Evolutionary conservation across 306 rosid species (phyloP).

Genomic region (Mucuna pruriens): DNA sequence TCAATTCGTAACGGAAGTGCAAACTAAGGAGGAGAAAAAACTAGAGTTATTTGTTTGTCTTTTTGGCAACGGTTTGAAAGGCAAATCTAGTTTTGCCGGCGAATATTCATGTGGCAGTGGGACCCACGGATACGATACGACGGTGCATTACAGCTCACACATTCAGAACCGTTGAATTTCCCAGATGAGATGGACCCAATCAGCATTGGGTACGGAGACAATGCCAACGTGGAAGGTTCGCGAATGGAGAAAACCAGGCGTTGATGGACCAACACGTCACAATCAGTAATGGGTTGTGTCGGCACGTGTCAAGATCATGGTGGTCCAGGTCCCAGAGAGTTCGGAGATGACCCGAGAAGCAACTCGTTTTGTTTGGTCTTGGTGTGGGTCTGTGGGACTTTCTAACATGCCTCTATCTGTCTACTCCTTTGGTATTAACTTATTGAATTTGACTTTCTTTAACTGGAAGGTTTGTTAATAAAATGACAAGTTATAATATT

Average conservation of each 20-base stretch:
- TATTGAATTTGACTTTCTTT: not conserved
- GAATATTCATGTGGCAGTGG: slow-evolving; percentile 41
- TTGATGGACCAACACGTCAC: not conserved
- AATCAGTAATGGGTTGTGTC: not conserved
- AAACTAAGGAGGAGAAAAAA: not conserved
- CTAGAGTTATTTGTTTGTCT: not conserved
- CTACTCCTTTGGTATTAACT: not conserved
- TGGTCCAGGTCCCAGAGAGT: slow-evolving; percentile 48
- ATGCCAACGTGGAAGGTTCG: slow-evolving; percentile 32
- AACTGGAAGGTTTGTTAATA: not conserved
- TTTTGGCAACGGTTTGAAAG: not conserved
- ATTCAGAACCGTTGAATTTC: not conserved
- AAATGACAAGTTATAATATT: no score
- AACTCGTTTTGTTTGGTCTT: no score
- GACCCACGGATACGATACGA: slow-evolving; percentile 24
- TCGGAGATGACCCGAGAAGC: slow-evolving; percentile 42
- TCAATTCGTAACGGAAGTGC: not conserved
- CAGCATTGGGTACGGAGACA: slow-evolving; percentile 4
- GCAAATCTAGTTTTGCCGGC: slow-evolving; percentile 50
- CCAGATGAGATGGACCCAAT: slow-evolving; percentile 31
- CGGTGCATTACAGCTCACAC: slow-evolving; percentile 48
- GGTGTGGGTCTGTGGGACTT: not conserved
- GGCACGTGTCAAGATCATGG: slow-evolving; percentile 53
- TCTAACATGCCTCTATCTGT: not conserved
- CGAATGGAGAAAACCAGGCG: slow-evolving; percentile 14